Evolutionary conservation across 345 rosid genomes (phyloP).

Genomic region (Viola odorata): DNA sequence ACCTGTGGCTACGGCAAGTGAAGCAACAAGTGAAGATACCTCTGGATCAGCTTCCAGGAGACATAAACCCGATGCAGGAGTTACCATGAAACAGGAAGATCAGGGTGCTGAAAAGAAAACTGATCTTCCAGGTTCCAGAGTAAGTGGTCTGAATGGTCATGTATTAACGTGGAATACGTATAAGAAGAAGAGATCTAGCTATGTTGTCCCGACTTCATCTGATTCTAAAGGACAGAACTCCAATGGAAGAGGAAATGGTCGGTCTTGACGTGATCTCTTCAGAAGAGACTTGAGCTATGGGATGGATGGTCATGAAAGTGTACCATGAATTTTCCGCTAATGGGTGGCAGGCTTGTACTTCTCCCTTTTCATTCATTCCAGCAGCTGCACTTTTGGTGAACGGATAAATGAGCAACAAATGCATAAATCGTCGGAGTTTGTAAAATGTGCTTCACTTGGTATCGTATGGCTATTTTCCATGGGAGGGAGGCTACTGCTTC

Average conservation of each 20-base stretch:
- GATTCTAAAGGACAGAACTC: constrained; percentile 69
- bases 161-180: constrained; percentile 68
- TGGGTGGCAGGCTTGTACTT: too few relatives aligned
- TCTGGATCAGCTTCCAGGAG: constrained; percentile 35
- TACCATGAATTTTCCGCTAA: too few relatives aligned
- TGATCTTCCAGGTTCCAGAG: constrained; percentile 29
- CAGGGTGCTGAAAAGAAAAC: constrained; percentile 33
- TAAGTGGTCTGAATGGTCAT: constrained; percentile 33
- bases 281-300: background rate
- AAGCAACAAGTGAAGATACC: constrained; percentile 69
- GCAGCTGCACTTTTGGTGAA: too few relatives aligned
- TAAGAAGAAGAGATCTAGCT: constrained; percentile 85
- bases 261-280: constrained; percentile 7
- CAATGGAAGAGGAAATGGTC: constrained; percentile 54
- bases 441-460: too few relatives aligned
- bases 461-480: too few relatives aligned
- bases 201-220: constrained; percentile 50
- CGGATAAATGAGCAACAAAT: too few relatives aligned
- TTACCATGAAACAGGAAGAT: constrained; percentile 21
- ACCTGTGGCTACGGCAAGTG: constrained; percentile 38
- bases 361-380: too few relatives aligned
- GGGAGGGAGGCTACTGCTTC: too few relatives aligned
- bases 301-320: too few relatives aligned
- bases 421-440: too few relatives aligned
- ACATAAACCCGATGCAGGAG: constrained; percentile 23